Base-by-base conservation (phyloP, 352 stramenopile species). In the Pelagophyceae sp. region DNA sequence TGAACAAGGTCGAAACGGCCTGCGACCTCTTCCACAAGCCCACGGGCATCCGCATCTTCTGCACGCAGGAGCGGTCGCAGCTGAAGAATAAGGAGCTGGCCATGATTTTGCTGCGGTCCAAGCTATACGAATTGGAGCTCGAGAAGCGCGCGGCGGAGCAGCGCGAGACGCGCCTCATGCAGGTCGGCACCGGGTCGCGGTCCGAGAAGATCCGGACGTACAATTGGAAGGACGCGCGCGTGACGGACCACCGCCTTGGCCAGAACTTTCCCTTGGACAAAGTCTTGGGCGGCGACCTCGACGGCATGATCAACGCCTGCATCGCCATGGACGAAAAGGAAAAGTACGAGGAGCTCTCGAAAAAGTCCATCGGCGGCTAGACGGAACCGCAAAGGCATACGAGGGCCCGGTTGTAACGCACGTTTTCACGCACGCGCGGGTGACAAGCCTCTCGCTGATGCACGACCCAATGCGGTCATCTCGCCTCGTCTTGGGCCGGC, bases 1-100 rank as follows among this genome's bases (percentile, higher is more conserved):
- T 99, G n/a, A 99, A 99, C 88, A 99, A 97, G 76, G 96, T 94
- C 15, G 95, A 99, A 81, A 98, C 92, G 67, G 95, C 93, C 17
- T 94, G 98, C 51, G 93, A 96, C 75, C 89, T 99, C 75, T 92
- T 96, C 27, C 96, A 99, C 81, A 91, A 98, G 78, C 96, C 96
- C 23, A 98, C 95, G 54, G 95, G 94, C 31, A 98, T 95, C 54
- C 80, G 86, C 35, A 90, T 91, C 67, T 91, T 91, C 77, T 91
- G 87, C 72, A 90, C 87, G 75, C 93, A 98, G 81, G 95, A 98
- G 83, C 89, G 96, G 29, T 96, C 88, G 54, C 96, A 99, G 85
- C 89, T 98, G 64, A 94, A 97, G 83, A 99, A 99, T 86, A 98
- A 98, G 82, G 94, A 96, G 60, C 92, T 98, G 77, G 96, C 96